Conservation (phyloP, 257 asterid species). For the Solanum bukasovii region DNA sequence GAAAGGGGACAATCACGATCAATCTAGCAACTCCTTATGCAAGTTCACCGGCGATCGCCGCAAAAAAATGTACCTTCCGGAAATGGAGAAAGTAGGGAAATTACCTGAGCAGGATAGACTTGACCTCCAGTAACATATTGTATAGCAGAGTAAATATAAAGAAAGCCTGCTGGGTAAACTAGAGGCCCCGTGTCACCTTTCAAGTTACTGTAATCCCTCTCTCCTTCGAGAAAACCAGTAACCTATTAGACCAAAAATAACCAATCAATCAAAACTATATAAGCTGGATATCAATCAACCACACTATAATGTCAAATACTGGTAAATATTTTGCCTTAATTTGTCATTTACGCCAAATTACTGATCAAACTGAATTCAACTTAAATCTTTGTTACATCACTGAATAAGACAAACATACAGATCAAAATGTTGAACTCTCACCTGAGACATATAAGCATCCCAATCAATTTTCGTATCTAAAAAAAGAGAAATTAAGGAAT, state of each 20-base stretch:
- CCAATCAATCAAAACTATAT: not conserved
- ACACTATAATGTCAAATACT: not conserved
- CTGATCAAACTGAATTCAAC: not conserved
- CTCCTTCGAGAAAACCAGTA: constrained; percentile 75
- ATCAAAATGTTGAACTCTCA: constrained; percentile 5
- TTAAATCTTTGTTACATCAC: not conserved
- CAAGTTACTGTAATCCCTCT: constrained; percentile 82
- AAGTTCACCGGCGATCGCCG: not conserved
- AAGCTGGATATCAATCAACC: not conserved
- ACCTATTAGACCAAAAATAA: constrained; percentile 25
- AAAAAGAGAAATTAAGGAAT: not conserved
- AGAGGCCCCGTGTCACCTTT: constrained; percentile 95
- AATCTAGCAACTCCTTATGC: not conserved
- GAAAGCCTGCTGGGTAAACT: constrained; percentile 97
- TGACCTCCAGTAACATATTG: constrained; percentile 74
- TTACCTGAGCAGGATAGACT: constrained; percentile 83
- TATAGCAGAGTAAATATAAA: constrained; percentile 71
- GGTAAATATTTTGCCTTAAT: not conserved
- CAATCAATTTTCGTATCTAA: constrained; percentile 97
- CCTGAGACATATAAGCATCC: constrained; percentile 99
- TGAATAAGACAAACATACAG: not conserved
- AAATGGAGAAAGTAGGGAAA: not conserved
- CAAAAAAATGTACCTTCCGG: not conserved
- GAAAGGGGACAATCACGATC: not conserved
- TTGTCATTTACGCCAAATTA: not conserved